Evolutionary conservation across 2,329 filamentous ascomycete genomes (phyloP), one percentile per base, ranked within the genome.

Genomic region (Rasamsonia emersonii): DNA sequence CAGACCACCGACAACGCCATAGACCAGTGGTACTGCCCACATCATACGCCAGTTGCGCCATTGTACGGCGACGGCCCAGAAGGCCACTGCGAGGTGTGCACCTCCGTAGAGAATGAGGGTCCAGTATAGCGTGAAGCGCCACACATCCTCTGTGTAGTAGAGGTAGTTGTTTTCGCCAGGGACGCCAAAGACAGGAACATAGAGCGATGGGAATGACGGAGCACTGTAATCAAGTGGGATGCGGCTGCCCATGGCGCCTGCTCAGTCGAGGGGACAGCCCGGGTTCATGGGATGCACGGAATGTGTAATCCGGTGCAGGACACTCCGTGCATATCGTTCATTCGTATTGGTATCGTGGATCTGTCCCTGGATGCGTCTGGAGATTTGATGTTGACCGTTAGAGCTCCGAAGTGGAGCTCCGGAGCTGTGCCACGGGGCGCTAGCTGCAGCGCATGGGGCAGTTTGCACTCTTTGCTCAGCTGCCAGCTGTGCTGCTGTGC

Each of bases 121-220:
- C 86, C 86, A 95, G 52, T 79, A 73, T 10, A 91, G 62, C 1
- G 86, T 94, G 58, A 91, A 94, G 42, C 81, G 79, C 79, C 85
- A 89, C 34, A 93, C 83, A 51, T 93, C 85, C 38, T 61, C 55
- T 3, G 84, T 69, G 49, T 81, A 71, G 64, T 84, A 89, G 45
- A 94, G 77, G 47, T 79, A 79, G 40, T 64, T 61, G 19, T 69
- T 61, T 21, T 75, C 72, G 38, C 71, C 70, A 26, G 71, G 62
- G 37, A 57, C 56, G 9, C 78, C 66, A 15, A 71, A 68, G 27
- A 78, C 62, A 19, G 81, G 77, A 73, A 84, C 81, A 63, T 86
- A 86, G 38, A 95, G 77, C 21, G 82, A 84, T 2, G 86, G 86
- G 53, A 93, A 95, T 4, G 65, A 56, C 13, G 86, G 86, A 14